Evolutionary conservation across 306 rosid genomes (phyloP).

Genomic region (Lathyrus tuberosus): DNA sequence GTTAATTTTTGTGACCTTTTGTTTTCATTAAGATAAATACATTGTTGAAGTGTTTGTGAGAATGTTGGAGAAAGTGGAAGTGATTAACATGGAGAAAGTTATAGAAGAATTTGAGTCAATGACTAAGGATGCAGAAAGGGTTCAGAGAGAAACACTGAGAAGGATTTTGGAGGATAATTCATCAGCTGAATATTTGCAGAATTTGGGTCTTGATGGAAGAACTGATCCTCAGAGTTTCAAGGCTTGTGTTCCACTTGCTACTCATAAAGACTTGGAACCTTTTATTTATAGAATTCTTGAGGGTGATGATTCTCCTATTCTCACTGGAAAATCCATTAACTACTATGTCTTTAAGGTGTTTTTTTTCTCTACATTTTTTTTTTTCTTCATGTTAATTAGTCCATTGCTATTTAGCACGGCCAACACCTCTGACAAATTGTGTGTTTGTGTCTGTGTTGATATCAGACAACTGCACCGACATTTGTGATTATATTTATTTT

Average conservation of each 20-base stretch:
- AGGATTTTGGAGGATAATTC: conserved; percentile 76
- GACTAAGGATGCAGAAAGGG: conserved; percentile 70
- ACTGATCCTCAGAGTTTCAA: conserved; percentile 84
- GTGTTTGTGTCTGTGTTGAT: too few species aligned
- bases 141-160: conserved; percentile 71
- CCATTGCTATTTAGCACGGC: too few species aligned
- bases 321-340: conserved; percentile 85
- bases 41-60: conserved; percentile 34
- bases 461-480: too few species aligned
- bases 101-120: conserved; percentile 70
- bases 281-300: conserved; percentile 70
- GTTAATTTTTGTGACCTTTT: background rate
- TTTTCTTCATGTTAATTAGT: background rate
- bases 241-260: conserved; percentile 77
- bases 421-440: too few species aligned
- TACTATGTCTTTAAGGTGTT: conserved; percentile 79
- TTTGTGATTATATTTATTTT: too few species aligned
- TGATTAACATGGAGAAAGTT: conserved; percentile 63
- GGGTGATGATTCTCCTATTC: conserved; percentile 72
- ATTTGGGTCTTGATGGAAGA: conserved; percentile 74
- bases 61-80: conserved; percentile 80
- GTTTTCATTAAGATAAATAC: background rate
- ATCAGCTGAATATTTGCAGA: conserved; percentile 78
- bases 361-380: background rate
- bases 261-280: conserved; percentile 73